Evolutionary conservation across 2,329 filamentous ascomycete genomes (phyloP), one percentile per base, ranked within the genome.

Genomic region (Raffaelea ambrosiae): DNA sequence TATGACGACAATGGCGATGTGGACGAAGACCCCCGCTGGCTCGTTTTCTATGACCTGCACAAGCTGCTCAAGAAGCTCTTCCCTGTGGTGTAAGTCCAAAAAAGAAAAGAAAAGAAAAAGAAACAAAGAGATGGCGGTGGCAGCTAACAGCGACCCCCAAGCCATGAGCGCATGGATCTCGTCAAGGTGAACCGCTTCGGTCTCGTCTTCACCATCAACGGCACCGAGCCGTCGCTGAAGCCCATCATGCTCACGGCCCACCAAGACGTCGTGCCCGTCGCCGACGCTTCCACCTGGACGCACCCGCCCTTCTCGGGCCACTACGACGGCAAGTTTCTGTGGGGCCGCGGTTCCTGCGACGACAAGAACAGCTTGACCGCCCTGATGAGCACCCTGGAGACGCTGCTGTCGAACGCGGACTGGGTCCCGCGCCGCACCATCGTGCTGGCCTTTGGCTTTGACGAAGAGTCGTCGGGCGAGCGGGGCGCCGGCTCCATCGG

Each of bases 201-300:
- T 3, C 63, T 82, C 40, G 58, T 83, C 26, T 81, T 73, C 57
- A 79, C 76, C 2, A 77, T 77, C 71, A 51, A 71, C 36, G 80
- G 79, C 4, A 67, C 64, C 7, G 65, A 80, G 33, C 50, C 60
- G 3, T 59, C 57, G 1, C 61, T 79, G 35, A 77, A 76, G 59
- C 78, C 79, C 0, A 70, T 73, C 3, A 62, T 83, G 20, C 63
- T 84, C 35, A 76, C 81, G 67, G 79, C 78, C 1, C 80, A 83
- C 59, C 77, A 82, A 58, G 81, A 84, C 58, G 77, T 81, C 9
- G 79, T 84, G 3, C 79, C 79, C 2, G 77, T 79, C 0, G 67
- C 68, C 2, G 66, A 71, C 5, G 66, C 73, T 4, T 75, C 72
- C 0, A 65, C 74, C 38, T 84, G 79, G 80, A 78, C 70, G 0